Evolutionary conservation across 768 basidiomycete species (phyloP).

Genomic region (Tylopilus plumbeoviolaceoides): DNA sequence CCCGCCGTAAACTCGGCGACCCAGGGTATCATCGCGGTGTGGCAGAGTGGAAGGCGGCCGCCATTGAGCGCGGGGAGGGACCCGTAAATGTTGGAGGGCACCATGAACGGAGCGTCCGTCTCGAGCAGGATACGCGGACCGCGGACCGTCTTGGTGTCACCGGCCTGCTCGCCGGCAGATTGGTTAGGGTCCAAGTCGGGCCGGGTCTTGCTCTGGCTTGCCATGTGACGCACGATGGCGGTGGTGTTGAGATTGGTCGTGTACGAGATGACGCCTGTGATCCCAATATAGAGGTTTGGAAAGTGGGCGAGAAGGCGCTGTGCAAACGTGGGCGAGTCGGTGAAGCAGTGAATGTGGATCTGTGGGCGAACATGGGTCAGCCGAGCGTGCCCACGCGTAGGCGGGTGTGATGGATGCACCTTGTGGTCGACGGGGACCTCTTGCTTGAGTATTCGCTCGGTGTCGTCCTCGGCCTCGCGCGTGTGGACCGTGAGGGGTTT

Average conservation of each 20-base stretch:
- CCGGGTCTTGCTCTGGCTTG: neutral
- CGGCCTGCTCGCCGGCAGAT: neutral
- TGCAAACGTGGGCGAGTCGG: constrained; percentile 75
- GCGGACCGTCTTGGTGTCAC: constrained; percentile 4
- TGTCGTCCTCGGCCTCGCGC: constrained; percentile 81
- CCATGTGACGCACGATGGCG: constrained; percentile 56
- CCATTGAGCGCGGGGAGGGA: constrained; percentile 47
- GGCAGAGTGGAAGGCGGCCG: constrained; percentile 62
- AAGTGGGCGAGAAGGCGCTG: constrained; percentile 69
- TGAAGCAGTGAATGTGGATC: constrained; percentile 90
- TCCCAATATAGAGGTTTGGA: constrained; percentile 77
- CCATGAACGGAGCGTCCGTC: constrained; percentile 88
- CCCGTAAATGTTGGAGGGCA: constrained; percentile 67
- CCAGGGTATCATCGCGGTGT: constrained; percentile 84
- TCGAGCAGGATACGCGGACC: constrained; percentile 61
- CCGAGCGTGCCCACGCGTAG: too few species aligned
- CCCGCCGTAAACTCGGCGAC: constrained; percentile 55
- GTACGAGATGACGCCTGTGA: constrained; percentile 86
- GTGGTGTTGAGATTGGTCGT: constrained; percentile 70
- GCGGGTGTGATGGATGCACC: constrained; percentile 32
- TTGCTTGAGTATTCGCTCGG: constrained; percentile 71
- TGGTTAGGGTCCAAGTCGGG: neutral
- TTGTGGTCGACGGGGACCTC: constrained; percentile 68
- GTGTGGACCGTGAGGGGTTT: constrained; percentile 88
- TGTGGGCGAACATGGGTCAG: constrained; percentile 19